Base-by-base conservation (phyloP, 208 protist genomes). In the Spongospora subterranea region DNA sequence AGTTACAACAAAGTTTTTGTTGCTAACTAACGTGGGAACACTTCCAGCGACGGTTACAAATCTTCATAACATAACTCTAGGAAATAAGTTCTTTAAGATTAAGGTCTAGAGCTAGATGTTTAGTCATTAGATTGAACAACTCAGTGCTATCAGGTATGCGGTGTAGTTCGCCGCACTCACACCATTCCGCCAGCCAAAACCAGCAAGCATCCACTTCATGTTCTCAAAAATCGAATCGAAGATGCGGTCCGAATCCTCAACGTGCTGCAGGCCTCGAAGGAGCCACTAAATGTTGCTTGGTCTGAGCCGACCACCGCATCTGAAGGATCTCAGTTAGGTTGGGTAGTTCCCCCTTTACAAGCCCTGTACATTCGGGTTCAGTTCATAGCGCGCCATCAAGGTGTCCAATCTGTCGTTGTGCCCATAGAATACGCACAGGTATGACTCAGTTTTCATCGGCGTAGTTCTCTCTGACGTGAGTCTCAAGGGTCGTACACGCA, bases 11-110 rank as follows among this genome's bases (percentile, higher is more conserved):
- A 82, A 82, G n/a, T 82, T 40, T 43, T 6, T 82, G 13, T 45
- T 82, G 71, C 71, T 82, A 35, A 45, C 71, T 82, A 82, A 82
- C n/a, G 35, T 82, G 17, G 71, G 71, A 13, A 82, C 71, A n/a
- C n/a, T 82, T 20, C 71, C 71, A 6, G 71, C 40, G 6, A 6
- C 6, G 35, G 35, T 82, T 82, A 20, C 13, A 6, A 43, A 82
- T 45, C 11, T 82, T 35, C 11, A 82, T n/a, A n/a, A n/a, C 71
- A 6, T 20, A n/a, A 82, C 71, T n/a, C 35, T 20, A 45, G 35
- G 6, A n/a, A 43, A 17, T n/a, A 82, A 82, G 71, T 82, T 20
- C 71, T 82, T 60, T 24, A 60, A 29, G 13, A 24, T 60, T 24
- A 60, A 60, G 50, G 50, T 60, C 50, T 60, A 24, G n/a, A n/a